Evolutionary conservation across 805 yeast genomes (phyloP).

Genomic region (Yarrowia keelungensis): DNA sequence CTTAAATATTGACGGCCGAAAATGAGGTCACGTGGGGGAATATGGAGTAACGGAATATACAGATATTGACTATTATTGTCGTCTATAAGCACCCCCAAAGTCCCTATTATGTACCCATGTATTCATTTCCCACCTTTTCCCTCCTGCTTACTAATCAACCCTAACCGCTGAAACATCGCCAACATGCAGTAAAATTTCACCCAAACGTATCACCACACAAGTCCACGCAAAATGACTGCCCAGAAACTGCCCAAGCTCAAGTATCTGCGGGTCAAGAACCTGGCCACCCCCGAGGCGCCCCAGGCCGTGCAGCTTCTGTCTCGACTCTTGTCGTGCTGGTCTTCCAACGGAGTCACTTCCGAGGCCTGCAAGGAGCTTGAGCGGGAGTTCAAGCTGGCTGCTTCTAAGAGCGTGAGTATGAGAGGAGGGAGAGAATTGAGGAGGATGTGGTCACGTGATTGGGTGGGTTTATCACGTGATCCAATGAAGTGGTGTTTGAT

Average conservation of each 20-base stretch:
- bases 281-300: constrained; percentile 63
- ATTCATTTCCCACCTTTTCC: too few species aligned
- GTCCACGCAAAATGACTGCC: constrained; percentile 22
- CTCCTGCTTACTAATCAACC: constrained; percentile 17
- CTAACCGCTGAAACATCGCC: constrained; percentile 1
- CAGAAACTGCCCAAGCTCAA: constrained; percentile 70
- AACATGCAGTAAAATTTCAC: constrained; percentile 26
- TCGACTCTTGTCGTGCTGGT: constrained; percentile 91
- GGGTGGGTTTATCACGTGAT: not conserved
- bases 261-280: constrained; percentile 72
- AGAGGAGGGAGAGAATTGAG: not conserved
- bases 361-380: constrained; percentile 70
- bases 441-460: not conserved
- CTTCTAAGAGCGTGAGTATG: constrained; percentile 55
- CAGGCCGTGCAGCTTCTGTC: constrained; percentile 83
- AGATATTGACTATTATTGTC: too few species aligned
- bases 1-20: not conserved
- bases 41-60: not conserved
- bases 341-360: constrained; percentile 88
- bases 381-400: constrained; percentile 74
- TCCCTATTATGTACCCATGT: too few species aligned
- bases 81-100: too few species aligned
- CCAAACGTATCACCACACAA: constrained; percentile 1
- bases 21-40: constrained; percentile 1
- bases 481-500: too few species aligned